Base-by-base conservation (phyloP, 2,329 filamentous ascomycete species). In the Phoma herbarum region DNA sequence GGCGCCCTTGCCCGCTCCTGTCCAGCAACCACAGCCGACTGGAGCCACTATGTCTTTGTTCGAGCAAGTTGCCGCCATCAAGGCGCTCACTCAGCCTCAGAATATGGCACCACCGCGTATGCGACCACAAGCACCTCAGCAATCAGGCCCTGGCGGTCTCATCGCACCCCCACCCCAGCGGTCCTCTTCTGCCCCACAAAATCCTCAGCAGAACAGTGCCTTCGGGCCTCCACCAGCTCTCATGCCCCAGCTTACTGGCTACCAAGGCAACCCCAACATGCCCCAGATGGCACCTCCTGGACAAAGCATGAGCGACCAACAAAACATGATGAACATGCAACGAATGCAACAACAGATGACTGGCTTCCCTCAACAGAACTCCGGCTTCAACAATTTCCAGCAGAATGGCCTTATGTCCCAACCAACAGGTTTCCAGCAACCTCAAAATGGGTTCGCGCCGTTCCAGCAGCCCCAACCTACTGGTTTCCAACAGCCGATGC, bases 161-260 rank as follows among this genome's bases (percentile, higher is more conserved):
- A 86, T 93, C 61, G 85, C 89, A 47, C 92, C 93, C 8, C 92
- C 91, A 18, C 92, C 93, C 11, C 86, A 88, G 51, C 86, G 95
- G 60, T 90, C 95, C 8, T 84, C 95, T 12, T 97, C 94, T 39
- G 94, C 95, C 37, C 94, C 95, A 25, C 90, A 92, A 74, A 90
- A 92, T 52, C 89, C 72, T 37, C 72, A 74, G 72, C 87, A 88
- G 44, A 93, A 85, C 75, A 84, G 83, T 4, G 95, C 96, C 75
- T 85, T 85, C 8, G 86, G 90, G 18, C 76, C 90, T 39, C 75
- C 91, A 48, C 88, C 91, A 16, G 78, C 91, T n/a, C 79, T 97
- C 66, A 89, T 93, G 74, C 88, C 92, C 51, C 94, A 97, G 74
- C 86, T 93, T 77, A 97, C 95, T 5, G 93, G 94, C 9, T 83